These are phyloP conservation scores for Phytophthora ramorum DNA, from an alignment of 352 stramenopile species.

Conservation along the genomic window DNA sequence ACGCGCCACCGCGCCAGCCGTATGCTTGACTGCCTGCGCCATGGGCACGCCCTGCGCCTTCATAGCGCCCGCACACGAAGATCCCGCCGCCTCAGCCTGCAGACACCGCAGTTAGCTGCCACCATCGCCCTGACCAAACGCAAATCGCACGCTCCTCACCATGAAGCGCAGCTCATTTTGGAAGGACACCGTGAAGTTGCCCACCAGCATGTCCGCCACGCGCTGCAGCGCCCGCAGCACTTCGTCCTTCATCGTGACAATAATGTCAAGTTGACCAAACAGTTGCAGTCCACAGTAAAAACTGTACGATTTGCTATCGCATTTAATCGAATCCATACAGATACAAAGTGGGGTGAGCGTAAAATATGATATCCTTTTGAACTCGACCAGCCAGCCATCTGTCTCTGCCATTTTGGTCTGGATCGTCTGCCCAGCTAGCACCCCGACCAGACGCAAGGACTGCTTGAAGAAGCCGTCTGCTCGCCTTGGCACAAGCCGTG, in stretches of 20 bases:
- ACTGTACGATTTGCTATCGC: not conserved
- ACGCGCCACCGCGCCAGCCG: slow-evolving; percentile 65
- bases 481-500: not conserved
- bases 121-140: not conserved
- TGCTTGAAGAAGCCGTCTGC: slow-evolving; percentile 31
- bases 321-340: too few species aligned
- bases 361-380: not conserved
- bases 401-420: not conserved
- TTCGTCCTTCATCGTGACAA: slow-evolving; percentile 64
- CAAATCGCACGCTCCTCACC: slow-evolving; percentile 35
- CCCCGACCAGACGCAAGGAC: slow-evolving; percentile 20
- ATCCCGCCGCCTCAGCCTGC: slow-evolving; percentile 76
- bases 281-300: not conserved
- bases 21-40: slow-evolving; percentile 76
- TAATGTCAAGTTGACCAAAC: not conserved
- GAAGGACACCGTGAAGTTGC: slow-evolving; percentile 84
- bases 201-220: slow-evolving; percentile 78
- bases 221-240: slow-evolving; percentile 63
- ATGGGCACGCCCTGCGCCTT: slow-evolving; percentile 76
- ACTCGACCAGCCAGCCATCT: slow-evolving; percentile 3
- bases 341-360: too few species aligned
- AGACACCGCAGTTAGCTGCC: slow-evolving; percentile 1
- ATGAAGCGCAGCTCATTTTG: slow-evolving; percentile 90
- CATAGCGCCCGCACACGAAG: slow-evolving; percentile 63
- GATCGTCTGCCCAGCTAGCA: slow-evolving; percentile 5